phyloP scores from a whole-genome alignment of 768 basidiomycete genomes.

The Candolleomyces aberdarensis region DNA sequence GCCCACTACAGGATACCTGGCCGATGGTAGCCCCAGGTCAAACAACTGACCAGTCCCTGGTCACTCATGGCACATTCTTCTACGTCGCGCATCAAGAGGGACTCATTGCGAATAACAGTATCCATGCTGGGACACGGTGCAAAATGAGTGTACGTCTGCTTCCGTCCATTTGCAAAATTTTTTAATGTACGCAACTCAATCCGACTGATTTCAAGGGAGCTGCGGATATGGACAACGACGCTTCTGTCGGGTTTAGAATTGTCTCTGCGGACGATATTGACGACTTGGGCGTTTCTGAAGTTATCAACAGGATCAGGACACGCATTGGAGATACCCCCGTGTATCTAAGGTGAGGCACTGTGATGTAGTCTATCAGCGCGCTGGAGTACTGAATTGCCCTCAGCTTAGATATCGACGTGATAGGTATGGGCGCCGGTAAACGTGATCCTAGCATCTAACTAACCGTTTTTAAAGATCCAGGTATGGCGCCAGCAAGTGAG shows the following conservation, averaged over 20 bases:
- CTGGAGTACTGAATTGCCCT: too few species aligned
- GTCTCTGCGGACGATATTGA: constrained; percentile 87
- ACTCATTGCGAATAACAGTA: constrained; percentile 38
- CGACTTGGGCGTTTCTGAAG: constrained; percentile 54
- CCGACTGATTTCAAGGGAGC: constrained; percentile 51
- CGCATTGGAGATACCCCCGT: constrained; percentile 74
- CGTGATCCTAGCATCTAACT: too few species aligned
- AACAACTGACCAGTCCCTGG: constrained; percentile 59
- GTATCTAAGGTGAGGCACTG: constrained; percentile 41
- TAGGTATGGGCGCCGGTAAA: too few species aligned
- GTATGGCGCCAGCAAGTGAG: too few species aligned
- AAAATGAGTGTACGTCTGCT: too few species aligned
- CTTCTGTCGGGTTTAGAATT: constrained; percentile 73
- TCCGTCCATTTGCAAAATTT: constrained; percentile 27
- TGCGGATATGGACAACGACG: constrained; percentile 52
- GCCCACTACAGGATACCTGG: constrained; percentile 36
- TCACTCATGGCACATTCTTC: constrained; percentile 90
- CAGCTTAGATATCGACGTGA: too few species aligned
- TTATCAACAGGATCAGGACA: constrained; percentile 76
- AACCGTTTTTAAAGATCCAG: too few species aligned
- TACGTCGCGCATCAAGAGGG: constrained; percentile 87
- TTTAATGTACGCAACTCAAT: constrained; percentile 65
- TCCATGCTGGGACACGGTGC: too few species aligned
- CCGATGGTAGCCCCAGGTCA: constrained; percentile 74
- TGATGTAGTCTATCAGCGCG: too few species aligned